Conservation (phyloP, 495 filamentous ascomycete genomes). For the Clohesyomyces aquaticus region DNA sequence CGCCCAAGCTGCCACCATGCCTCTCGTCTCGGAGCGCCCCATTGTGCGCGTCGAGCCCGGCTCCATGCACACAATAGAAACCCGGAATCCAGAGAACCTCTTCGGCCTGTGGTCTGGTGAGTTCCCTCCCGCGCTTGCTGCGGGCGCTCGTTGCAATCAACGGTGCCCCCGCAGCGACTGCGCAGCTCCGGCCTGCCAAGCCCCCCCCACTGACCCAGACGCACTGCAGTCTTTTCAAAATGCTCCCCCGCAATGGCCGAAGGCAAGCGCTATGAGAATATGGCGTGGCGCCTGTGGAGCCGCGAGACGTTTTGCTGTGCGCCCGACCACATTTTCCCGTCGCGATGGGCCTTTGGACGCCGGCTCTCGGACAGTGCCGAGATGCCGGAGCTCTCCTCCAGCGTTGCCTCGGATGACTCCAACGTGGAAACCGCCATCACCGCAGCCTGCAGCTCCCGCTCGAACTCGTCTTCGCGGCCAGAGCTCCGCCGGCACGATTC, state of each 20-base stretch:
- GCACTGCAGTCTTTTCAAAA: slow-evolving; percentile 79
- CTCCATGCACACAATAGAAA: slow-evolving; percentile 87
- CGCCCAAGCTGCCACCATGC: slow-evolving; percentile 40
- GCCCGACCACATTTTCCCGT: slow-evolving; percentile 57
- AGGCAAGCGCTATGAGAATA: slow-evolving; percentile 88
- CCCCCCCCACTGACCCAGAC: slow-evolving; percentile 38
- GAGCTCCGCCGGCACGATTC: slow-evolving; percentile 60
- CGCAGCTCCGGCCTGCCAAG: slow-evolving; percentile 8
- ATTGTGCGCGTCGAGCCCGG: slow-evolving; percentile 44
- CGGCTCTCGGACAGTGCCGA: slow-evolving; percentile 39
- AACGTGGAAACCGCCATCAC: slow-evolving; percentile 74
- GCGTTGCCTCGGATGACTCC: slow-evolving; percentile 81
- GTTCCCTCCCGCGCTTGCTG: slow-evolving; percentile 43
- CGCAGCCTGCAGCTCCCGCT: slow-evolving; percentile 58
- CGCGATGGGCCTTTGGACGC: slow-evolving; percentile 54
- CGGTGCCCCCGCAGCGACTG: no score
- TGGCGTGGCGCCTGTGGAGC: slow-evolving; percentile 96
- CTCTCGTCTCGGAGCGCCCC: slow-evolving; percentile 42
- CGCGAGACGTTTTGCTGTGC: slow-evolving; percentile 96
- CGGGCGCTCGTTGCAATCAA: no score
- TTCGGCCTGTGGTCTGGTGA: slow-evolving; percentile 98
- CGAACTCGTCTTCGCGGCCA: slow-evolving; percentile 58
- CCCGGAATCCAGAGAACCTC: slow-evolving; percentile 86
- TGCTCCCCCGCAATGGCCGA: slow-evolving; percentile 94
- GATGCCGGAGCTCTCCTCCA: slow-evolving; percentile 85